phyloP scores from a whole-genome alignment of 306 rosid species.

The Rosa persica region DNA sequence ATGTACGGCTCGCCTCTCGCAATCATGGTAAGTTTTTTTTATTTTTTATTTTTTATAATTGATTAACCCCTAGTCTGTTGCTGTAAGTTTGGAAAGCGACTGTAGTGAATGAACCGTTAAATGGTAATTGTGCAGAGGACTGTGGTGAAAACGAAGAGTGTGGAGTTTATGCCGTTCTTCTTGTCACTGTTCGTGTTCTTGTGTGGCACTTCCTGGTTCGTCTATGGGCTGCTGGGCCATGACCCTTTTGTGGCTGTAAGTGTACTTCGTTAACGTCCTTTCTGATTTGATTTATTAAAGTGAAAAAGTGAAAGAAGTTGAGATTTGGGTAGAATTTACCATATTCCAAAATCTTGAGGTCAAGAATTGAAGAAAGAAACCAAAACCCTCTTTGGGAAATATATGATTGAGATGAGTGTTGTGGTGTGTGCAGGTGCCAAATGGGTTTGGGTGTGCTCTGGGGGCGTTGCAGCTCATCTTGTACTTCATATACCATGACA shows the following conservation, averaged over 20 bases:
- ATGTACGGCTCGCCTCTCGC: constrained; percentile 94
- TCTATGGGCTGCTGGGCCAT: constrained; percentile 74
- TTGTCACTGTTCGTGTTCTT: constrained; percentile 78
- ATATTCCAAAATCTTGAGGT: neutral
- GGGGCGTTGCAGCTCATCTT: constrained; percentile 66
- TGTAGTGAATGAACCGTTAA: too few relatives aligned
- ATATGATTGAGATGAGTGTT: neutral
- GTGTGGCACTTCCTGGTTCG: constrained; percentile 88
- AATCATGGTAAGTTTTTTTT: constrained; percentile 56
- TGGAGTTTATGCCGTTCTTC: constrained; percentile 94
- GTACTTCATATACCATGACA: constrained; percentile 64
- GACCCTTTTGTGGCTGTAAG: constrained; percentile 84
- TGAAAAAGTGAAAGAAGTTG: neutral
- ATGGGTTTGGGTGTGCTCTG: constrained; percentile 69
- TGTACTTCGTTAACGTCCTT: neutral
- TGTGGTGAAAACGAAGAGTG: constrained; percentile 75
- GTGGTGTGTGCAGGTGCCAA: constrained; percentile 53
- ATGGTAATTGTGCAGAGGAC: constrained; percentile 61
- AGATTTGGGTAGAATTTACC: neutral
- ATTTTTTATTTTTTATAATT: too few relatives aligned
- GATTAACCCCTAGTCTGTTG: neutral
- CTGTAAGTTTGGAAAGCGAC: neutral
- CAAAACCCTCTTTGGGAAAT: neutral
- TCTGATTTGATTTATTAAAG: neutral
- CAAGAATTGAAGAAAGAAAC: neutral